Evolutionary conservation across 148 eudicot species (phyloP).

Genomic region (Silene uniflora): DNA sequence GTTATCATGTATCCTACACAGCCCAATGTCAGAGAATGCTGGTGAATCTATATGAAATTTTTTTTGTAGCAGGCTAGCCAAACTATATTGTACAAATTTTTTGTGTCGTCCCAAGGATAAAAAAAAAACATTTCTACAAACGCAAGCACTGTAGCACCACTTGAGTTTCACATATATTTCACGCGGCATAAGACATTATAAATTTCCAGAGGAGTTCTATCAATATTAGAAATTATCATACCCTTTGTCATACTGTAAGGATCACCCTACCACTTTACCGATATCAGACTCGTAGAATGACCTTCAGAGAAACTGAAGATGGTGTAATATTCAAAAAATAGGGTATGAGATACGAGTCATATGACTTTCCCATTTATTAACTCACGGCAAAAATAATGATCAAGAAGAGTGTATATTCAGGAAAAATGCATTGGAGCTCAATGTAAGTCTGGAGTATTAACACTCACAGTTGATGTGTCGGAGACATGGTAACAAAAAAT

Average conservation of each 20-base stretch:
- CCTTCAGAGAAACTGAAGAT: not conserved
- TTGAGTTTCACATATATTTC: not conserved
- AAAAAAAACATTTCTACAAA: not conserved
- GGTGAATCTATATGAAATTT: slow-evolving; percentile 1
- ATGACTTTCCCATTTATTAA: not conserved
- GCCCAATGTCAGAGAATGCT: not conserved
- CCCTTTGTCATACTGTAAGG: not conserved
- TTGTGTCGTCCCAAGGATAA: not conserved
- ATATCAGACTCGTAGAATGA: not conserved
- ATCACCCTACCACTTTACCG: not conserved
- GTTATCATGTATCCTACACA: too few species aligned
- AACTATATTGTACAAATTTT: too few species aligned
- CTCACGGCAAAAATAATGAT: not conserved
- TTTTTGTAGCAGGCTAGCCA: too few species aligned
- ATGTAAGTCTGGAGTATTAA: not conserved
- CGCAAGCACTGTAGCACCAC: not conserved
- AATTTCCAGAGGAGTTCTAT: not conserved
- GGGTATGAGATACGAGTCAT: too few species aligned
- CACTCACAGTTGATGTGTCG: slow-evolving; percentile 79
- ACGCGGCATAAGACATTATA: not conserved
- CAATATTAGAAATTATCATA: not conserved
- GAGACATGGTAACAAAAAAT: slow-evolving; percentile 94
- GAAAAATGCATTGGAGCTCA: not conserved
- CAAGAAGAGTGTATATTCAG: not conserved
- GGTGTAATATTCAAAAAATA: not conserved